phyloP scores from a whole-genome alignment of 1,139 yeast species.

The Suzukiozyma palmioleophila region DNA sequence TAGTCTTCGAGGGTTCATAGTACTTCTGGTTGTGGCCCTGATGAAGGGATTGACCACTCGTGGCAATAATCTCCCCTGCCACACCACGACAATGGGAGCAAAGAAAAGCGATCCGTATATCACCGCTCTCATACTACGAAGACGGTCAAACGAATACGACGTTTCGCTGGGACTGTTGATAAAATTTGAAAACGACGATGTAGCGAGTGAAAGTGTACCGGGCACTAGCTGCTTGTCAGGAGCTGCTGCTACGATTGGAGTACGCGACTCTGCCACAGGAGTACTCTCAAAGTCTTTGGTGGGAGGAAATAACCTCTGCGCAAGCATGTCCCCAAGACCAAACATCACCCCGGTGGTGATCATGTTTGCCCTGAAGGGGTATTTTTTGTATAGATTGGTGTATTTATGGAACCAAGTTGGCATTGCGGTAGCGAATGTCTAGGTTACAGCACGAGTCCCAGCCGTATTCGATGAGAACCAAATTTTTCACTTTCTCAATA shows the following conservation, averaged over 20 bases:
- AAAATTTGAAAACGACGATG: not conserved
- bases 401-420: constrained; percentile 31
- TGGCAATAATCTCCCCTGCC: constrained; percentile 61
- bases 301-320: constrained; percentile 56
- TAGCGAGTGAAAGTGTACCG: constrained; percentile 1
- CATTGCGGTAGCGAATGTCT: constrained; percentile 5
- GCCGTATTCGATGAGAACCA: too few relatives aligned
- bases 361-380: constrained; percentile 55
- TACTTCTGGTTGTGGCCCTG: constrained; percentile 6
- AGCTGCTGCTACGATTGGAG: not conserved
- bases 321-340: constrained; percentile 71
- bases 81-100: constrained; percentile 68
- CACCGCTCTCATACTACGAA: constrained; percentile 61
- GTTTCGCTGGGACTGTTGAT: constrained; percentile 3
- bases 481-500: too few relatives aligned
- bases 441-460: too few relatives aligned
- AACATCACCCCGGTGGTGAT: constrained; percentile 57
- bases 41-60: constrained; percentile 41
- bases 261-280: constrained; percentile 10
- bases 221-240: constrained; percentile 9
- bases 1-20: constrained; percentile 11
- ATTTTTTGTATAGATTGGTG: constrained; percentile 35
- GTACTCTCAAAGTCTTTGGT: constrained; percentile 7
- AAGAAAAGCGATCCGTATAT: constrained; percentile 74
- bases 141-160: constrained; percentile 5